These are phyloP conservation scores for Teratosphaeria nubilosa DNA, from an alignment of 2,329 filamentous ascomycete species.

Conservation along the genomic window DNA sequence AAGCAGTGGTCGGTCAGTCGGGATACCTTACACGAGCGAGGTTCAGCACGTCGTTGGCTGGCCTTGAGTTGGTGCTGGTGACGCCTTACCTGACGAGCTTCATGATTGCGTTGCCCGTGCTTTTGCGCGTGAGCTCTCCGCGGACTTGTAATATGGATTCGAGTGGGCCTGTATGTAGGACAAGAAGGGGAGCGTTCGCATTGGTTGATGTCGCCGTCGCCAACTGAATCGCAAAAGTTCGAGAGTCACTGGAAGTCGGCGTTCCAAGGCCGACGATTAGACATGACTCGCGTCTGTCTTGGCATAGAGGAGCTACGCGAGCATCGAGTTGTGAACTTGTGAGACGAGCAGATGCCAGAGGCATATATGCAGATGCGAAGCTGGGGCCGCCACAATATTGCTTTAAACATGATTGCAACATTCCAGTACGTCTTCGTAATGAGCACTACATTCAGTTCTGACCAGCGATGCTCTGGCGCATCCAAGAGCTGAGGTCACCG, in stretches of 20 bases:
- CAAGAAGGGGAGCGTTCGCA: not conserved
- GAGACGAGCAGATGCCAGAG: not conserved
- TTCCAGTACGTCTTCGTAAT: not conserved
- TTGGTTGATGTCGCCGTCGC: not conserved
- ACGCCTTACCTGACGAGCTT: constrained; percentile 84
- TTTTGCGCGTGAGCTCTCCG: constrained; percentile 1
- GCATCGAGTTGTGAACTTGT: not conserved
- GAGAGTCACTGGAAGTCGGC: constrained; percentile 17
- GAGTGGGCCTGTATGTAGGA: not conserved
- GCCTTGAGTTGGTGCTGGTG: not conserved
- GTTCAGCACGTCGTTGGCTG: constrained; percentile 36
- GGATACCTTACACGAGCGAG: constrained; percentile 30
- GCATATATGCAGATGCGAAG: not conserved
- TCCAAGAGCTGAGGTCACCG: constrained; percentile 33
- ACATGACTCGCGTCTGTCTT: constrained; percentile 18
- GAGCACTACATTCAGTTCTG: not conserved
- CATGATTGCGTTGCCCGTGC: constrained; percentile 49
- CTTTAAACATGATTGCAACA: not conserved
- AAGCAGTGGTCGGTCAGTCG: constrained; percentile 9
- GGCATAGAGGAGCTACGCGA: not conserved
- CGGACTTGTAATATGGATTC: not conserved
- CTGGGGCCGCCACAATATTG: not conserved
- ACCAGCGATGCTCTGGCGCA: not conserved
- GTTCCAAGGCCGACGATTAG: not conserved
- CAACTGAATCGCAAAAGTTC: not conserved